A percentile compares a stretch with the other conserved stretches of the same genome.
Evolutionary conservation across 345 rosid genomes (phyloP).

Genomic region (Physaria fendleri): DNA sequence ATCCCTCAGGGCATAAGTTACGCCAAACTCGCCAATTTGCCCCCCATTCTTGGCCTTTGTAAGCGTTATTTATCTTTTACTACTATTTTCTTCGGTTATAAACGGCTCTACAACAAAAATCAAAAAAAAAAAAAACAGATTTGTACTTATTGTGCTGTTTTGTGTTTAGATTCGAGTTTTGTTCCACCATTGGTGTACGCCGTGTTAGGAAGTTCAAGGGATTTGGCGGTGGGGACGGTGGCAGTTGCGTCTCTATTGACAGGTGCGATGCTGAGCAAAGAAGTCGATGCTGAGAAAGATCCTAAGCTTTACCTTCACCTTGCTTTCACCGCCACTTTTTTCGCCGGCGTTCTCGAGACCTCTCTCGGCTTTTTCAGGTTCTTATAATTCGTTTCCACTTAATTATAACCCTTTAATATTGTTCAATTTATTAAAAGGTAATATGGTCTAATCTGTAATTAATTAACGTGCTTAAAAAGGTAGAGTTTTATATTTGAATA

Average conservation of each 20-base stretch:
- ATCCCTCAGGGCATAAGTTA: conserved; percentile 98
- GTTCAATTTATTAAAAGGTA: too few relatives aligned
- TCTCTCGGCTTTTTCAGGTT: conserved; percentile 87
- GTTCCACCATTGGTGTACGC: conserved; percentile 93
- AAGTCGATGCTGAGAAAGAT: conserved; percentile 49
- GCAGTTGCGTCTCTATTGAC: conserved; percentile 79
- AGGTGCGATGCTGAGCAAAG: conserved; percentile 69
- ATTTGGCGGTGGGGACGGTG: conserved; percentile 87
- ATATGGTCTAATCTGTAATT: too few relatives aligned
- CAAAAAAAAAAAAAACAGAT: neutral
- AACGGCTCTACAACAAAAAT: neutral
- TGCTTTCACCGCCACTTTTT: conserved; percentile 78
- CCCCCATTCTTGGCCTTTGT: conserved; percentile 94
- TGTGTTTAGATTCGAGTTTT: conserved; percentile 76
- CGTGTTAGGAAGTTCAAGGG: conserved; percentile 90
- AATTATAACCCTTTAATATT: neutral
- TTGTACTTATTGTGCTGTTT: neutral
- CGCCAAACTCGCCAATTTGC: conserved; percentile 79
- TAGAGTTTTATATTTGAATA: neutral
- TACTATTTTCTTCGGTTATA: neutral
- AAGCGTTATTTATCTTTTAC: conserved; percentile 22
- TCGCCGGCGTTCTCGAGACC: conserved; percentile 81
- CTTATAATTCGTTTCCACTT: too few relatives aligned
- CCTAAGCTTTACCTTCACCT: conserved; percentile 66
- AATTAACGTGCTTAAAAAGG: neutral